Evolutionary conservation across 495 filamentous ascomycete genomes (phyloP), one percentile per base, ranked within the genome.

Genomic region (Aeminium ludgeri): DNA sequence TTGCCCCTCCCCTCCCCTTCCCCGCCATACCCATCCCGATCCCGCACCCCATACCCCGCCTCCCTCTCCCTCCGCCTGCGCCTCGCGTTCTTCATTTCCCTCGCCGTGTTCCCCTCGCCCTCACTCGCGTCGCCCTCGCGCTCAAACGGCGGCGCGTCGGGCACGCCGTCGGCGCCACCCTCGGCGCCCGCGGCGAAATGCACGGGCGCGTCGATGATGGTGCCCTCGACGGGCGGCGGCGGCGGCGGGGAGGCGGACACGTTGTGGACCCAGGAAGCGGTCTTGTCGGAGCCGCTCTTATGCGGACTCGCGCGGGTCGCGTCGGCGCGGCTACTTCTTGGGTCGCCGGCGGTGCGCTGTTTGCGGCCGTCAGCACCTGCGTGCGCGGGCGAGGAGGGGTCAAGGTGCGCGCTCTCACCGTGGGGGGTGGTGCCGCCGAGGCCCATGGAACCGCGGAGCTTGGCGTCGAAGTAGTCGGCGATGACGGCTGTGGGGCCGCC

Each of bases 181-280:
- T 5, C 36, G 6, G 8, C 49, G 20, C 47, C 45, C n/a, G 39
- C 36, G 20, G 33, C 60, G 1, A 55, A 52, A n/a, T 58, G 57
- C 1, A 63, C 64, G 6, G 66, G 65, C 32, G 60, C 56, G 35
- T 76, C 72, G 19, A 75, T 44, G 10, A 76, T 64, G 6, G 70
- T 73, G 3, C 60, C 61, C 18, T 70, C 63, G 15, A 72, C 51
- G 15, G 64, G 69, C 6, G 72, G 72, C n/a, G 71, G 71, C 40
- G 69, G 69, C 2, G 73, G 69, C 2, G 71, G 72, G 11, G 73
- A 67, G 10, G 59, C 59, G 28, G 64, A 60, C 53, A 73, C 65
- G 1, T 65, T 67, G 44, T 75, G 58, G 3, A 77, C 67, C 73
- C 73, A 77, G 3, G 68, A 72, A 1, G 69, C 65, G 34, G 69